phyloP scores from a whole-genome alignment of 495 filamentous ascomycete genomes.

The Aspergillus panamensis region DNA sequence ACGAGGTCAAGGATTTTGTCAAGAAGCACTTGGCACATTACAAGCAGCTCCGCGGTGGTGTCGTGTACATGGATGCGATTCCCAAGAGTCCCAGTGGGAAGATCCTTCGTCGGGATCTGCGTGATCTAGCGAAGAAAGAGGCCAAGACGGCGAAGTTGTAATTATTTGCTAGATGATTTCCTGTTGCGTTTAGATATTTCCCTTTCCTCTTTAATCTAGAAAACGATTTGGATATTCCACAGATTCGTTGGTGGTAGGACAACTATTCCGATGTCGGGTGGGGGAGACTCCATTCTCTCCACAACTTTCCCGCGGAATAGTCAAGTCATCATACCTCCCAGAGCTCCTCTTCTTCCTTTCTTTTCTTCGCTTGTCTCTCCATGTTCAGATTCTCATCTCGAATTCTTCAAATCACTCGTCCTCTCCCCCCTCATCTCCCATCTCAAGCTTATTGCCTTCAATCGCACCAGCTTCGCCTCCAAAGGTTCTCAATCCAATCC shows the following conservation, averaged over 20 bases:
- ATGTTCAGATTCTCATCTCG: constrained; percentile 17
- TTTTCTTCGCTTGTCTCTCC: constrained; percentile 29
- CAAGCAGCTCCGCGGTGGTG: constrained; percentile 23
- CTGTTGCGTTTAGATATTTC: neutral
- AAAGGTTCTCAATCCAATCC: constrained; percentile 5
- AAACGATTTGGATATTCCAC: neutral
- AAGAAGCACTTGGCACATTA: constrained; percentile 18
- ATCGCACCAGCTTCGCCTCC: constrained; percentile 7
- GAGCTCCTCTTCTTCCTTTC: constrained; percentile 6
- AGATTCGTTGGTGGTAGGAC: neutral
- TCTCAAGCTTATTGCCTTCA: constrained; percentile 7
- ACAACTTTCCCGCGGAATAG: constrained; percentile 34
- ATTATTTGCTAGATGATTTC: neutral
- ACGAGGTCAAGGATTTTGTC: constrained; percentile 36
- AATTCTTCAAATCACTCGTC: constrained; percentile 1
- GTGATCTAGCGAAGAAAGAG: constrained; percentile 20
- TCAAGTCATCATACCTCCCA: constrained; percentile 12
- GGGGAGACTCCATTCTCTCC: neutral
- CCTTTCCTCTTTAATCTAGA: neutral
- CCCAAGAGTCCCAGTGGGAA: constrained; percentile 23
- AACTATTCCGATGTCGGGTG: constrained; percentile 12
- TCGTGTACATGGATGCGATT: constrained; percentile 18
- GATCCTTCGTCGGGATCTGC: constrained; percentile 21
- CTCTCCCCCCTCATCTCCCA: constrained; percentile 3
- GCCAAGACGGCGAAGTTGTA: constrained; percentile 12